Evolutionary conservation across 768 basidiomycete species (phyloP), one percentile per base, ranked within the genome.

Genomic region (Coprinopsis cinerea): DNA sequence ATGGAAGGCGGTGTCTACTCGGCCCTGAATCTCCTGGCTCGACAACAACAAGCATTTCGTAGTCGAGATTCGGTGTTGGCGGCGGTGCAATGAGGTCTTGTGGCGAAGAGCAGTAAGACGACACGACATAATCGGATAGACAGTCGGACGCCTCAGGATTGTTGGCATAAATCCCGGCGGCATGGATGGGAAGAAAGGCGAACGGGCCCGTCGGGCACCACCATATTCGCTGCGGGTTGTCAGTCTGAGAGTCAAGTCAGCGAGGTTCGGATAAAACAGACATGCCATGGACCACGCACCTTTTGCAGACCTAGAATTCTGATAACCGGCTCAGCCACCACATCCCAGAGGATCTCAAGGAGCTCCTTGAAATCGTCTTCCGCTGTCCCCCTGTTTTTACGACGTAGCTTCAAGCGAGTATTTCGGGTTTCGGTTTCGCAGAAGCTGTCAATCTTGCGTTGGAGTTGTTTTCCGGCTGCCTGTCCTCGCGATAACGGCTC

Each of bases 121-220:
- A n/a, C n/a, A n/a, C n/a, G n/a, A n/a, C n/a, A n/a, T n/a, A n/a
- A n/a, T n/a, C n/a, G n/a, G n/a, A n/a, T n/a, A n/a, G n/a, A n/a
- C n/a, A n/a, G n/a, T n/a, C n/a, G n/a, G n/a, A n/a, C n/a, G 41
- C n/a, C n/a, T 15, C n/a, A 22, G 23, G 3, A 22, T 22, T 17
- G 41, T 43, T 17, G 4, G 41, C n/a, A 25, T 15, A 43, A 13
- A 43, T 14, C 30, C 41, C 41, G n/a, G 41, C 41, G 13, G 41
- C 41, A 24, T 43, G 41, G 25, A 43, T 43, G 2, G 41, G 41
- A 43, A 43, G 41, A 43, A 17, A 24, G 15, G 13, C 41, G 23
- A 43, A 43, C 23, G 41, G 41, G 3, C 41, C 41, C 15, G 41
- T 43, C 5, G 41, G 41, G 23, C 41, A 43, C 41, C 41, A 43